Evolutionary conservation across 441 rosid genomes (phyloP), one percentile per base, ranked within the genome.

Genomic region (Bocquillonia castaneifolia): DNA sequence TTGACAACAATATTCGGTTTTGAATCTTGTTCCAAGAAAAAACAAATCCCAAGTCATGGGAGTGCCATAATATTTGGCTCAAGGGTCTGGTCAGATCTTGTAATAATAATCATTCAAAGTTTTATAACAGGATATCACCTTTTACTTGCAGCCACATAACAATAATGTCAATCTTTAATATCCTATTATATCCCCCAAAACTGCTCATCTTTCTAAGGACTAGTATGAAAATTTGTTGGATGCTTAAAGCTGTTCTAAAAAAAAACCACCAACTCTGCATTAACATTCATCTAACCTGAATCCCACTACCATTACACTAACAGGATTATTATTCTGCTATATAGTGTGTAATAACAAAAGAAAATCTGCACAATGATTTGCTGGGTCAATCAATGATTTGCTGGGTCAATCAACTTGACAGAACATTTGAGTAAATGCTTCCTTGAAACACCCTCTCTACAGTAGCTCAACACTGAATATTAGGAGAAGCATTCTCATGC

Each of bases 401-500:
- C 58, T 17, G 58, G 45, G 50, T 61, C n/a, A n/a, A 73, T 26
- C 25, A 36, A 22, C 67, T 54, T 56, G 52, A 64, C 22, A 5
- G 25, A 48, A 48, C 39, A 48, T 39, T 50, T 29, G 40, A 22
- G 4, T 9, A 0, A 47, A 44, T 20, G 64, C 42, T 44, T 60
- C 55, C 23, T 26, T 5, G 59, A 64, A 39, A 66, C 53, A 26
- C 10, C 20, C 56, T 48, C 47, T 42, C 51, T 39, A 8, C 15
- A 7, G 57, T 68, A 44, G 63, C 62, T 78, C 73, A 75, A 61
- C 15, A 68, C 74, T 74, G 86, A 77, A 83, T 89, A 73, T 89
- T 89, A 26, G 92, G 95, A 56, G 95, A 83, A 72, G 84, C 83
- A 78, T 87, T 85, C 70, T 87, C 89, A n/a, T 52, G 85, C 36